Base-by-base conservation (phyloP, 352 stramenopile genomes). In the Pythium brassicae region DNA sequence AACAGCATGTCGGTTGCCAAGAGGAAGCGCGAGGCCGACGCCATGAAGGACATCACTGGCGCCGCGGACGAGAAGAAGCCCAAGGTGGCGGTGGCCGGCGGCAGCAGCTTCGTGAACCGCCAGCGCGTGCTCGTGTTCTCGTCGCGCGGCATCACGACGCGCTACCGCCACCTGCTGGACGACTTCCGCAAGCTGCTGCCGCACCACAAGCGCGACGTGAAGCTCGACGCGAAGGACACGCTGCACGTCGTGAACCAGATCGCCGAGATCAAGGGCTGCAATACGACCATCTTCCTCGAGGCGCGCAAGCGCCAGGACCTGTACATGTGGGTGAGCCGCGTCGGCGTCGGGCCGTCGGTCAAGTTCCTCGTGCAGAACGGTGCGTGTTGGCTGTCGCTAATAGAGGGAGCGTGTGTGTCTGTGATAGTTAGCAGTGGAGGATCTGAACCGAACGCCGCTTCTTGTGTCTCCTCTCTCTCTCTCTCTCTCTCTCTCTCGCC, bases 181-280 rank as follows among this genome's bases (percentile, higher is more conserved):
- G 97, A 99, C 74, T 88, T 99, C 53, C 87, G 94, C 40, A 98
- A 97, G 62, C 72, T 99, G 12, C 69, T 99, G 63, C 97, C 97
- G 22, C 97, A 99, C 73, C 89, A 98, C 82, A 99, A 99, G 79
- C 98, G 97, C 61, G 98, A 99, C 68, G 94, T 97, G 43, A 99
- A 99, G 80, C 67, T 99, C n/a, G 96, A 99, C 69, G 80, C 90
- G 39, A 97, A 98, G 64, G 83, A 97, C 65, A 89, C 86, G 50
- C 65, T 96, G 51, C 83, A 94, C 43, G 96, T 97, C 25, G 91
- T 99, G 19, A 99, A 99, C 70, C 97, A 99, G 66, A 98, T 99
- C 59, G 94, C 95, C 17, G 95, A 99, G 71, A 97, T 99, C 50
- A 98, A 99, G 66, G 91, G 91, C 39, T 99, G 97, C 78, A 98